These are phyloP conservation scores for Fusarium mexicanum DNA, from an alignment of 2,329 filamentous ascomycete genomes.

Conservation along the genomic window DNA sequence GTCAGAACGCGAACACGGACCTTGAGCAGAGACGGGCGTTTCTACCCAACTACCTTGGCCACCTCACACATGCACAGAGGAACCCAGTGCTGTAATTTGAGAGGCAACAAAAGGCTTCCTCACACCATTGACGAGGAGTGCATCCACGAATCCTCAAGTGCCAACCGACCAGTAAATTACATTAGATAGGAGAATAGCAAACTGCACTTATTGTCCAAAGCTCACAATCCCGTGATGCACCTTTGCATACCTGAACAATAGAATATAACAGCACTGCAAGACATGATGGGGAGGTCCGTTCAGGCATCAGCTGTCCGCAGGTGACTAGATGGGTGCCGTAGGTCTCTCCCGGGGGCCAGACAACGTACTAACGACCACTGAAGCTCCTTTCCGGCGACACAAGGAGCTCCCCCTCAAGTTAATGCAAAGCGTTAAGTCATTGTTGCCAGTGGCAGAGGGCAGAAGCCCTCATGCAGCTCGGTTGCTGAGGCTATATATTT, in stretches of 20 bases:
- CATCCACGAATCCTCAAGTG: neutral
- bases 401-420: neutral
- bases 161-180: neutral
- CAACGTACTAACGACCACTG: neutral
- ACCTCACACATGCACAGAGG: neutral
- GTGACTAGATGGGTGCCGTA: neutral
- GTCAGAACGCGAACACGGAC: neutral
- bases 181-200: neutral
- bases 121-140: neutral
- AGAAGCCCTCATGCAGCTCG: neutral
- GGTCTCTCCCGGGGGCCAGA: neutral
- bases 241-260: neutral
- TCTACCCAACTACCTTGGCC: neutral
- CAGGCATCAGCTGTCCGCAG: neutral
- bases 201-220: neutral
- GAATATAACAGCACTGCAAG: fast-evolving
- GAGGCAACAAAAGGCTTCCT: fast-evolving
- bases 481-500: neutral
- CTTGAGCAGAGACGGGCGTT: neutral
- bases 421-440: fast-evolving
- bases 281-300: no score
- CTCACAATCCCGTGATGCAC: fast-evolving
- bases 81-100: fast-evolving
- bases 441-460: neutral
- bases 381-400: neutral